phyloP scores from a whole-genome alignment of 2,329 filamentous ascomycete species.

The Penicillium verrucosum region DNA sequence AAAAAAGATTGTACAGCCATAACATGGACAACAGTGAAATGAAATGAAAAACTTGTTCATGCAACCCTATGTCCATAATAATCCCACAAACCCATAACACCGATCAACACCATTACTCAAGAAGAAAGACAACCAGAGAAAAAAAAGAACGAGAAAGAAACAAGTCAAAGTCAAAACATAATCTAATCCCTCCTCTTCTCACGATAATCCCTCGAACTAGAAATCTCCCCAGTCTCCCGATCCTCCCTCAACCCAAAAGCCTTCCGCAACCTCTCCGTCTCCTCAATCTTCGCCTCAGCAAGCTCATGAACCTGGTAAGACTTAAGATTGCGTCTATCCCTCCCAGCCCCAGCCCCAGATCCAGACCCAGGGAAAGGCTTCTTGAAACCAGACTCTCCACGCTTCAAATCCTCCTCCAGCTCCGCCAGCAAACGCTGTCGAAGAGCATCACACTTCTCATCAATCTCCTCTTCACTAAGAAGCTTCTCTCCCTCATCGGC shows the following conservation, averaged over 20 bases:
- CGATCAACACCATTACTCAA: neutral
- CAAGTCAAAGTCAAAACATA: neutral
- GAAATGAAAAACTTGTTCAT: slow-evolving; percentile 1
- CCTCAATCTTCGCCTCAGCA: slow-evolving; percentile 91
- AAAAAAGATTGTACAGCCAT: neutral
- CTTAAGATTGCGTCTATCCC: slow-evolving; percentile 62
- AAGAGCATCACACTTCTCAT: slow-evolving; percentile 66
- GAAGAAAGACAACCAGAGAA: neutral
- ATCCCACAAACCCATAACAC: neutral
- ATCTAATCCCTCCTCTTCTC: slow-evolving; percentile 17
- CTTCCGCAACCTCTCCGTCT: slow-evolving; percentile 81
- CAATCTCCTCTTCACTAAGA: slow-evolving; percentile 63
- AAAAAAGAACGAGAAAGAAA: neutral
- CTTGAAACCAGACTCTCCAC: slow-evolving; percentile 17
- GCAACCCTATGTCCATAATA: neutral
- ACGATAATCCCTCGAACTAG: slow-evolving; percentile 20
- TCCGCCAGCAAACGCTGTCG: slow-evolving; percentile 61
- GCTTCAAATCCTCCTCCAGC: slow-evolving; percentile 45
- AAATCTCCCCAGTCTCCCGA: slow-evolving; percentile 72
- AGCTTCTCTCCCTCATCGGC: slow-evolving; percentile 23
- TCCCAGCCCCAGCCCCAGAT: slow-evolving; percentile 10
- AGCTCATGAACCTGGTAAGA: slow-evolving; percentile 93
- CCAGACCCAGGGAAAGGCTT: slow-evolving; percentile 18
- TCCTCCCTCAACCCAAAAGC: slow-evolving; percentile 86
- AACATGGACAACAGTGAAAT: neutral